phyloP scores from a whole-genome alignment of 1,139 yeast species.

The Sugiyamaella japonica region DNA sequence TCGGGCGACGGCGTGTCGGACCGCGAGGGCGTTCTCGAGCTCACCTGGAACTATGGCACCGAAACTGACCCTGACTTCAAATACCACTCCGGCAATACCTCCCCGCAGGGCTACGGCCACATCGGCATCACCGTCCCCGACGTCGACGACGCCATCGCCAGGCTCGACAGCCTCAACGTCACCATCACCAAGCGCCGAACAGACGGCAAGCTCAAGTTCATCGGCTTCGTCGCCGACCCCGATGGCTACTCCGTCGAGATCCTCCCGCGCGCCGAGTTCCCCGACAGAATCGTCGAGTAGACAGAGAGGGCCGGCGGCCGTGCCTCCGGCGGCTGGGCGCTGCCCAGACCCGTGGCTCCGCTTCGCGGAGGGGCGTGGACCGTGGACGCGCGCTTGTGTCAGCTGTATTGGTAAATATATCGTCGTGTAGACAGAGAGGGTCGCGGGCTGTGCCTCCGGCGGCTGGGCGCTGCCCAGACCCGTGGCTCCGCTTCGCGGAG shows the following conservation, averaged over 20 bases:
- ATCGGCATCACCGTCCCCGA: conserved; percentile 72
- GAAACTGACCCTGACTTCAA: conserved; percentile 72
- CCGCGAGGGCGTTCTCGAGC: conserved; percentile 73
- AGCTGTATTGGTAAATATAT: no score
- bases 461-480: no score
- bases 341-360: no score
- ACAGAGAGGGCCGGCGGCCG: no score
- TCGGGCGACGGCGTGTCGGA: conserved; percentile 34
- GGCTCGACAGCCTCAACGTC: conserved; percentile 52
- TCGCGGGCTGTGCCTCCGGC: no score
- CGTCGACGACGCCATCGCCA: conserved; percentile 57
- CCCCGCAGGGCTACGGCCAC: conserved; percentile 84
- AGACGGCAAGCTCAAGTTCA: conserved; percentile 60
- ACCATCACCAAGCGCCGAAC: conserved; percentile 52
- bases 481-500: background rate
- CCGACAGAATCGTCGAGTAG: conserved; percentile 25
- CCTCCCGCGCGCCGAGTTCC: conserved; percentile 45
- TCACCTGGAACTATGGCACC: conserved; percentile 95
- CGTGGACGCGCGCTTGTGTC: no score
- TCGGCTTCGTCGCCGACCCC: conserved; percentile 85
- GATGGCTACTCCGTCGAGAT: conserved; percentile 87
- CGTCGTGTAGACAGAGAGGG: no score
- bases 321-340: no score
- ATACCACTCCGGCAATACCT: conserved; percentile 83
- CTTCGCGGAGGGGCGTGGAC: no score